These are phyloP conservation scores for Endotrypanum monterogeii DNA, from an alignment of 208 protist species.

Conservation along the genomic window DNA sequence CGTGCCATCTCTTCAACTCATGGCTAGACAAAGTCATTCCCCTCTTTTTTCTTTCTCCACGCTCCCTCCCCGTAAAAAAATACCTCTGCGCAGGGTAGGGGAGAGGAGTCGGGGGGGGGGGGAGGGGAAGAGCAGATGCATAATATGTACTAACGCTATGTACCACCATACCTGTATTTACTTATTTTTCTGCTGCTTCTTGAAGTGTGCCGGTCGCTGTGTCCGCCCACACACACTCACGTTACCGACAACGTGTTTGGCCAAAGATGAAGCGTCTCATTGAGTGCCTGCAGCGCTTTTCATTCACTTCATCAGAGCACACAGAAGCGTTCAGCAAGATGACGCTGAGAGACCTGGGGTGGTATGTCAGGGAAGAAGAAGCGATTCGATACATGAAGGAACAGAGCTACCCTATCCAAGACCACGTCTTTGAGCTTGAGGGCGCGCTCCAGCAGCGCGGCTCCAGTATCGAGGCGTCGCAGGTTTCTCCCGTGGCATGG, in stretches of 20 bases:
- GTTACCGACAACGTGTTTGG: neutral
- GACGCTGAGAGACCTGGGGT: constrained; percentile 40
- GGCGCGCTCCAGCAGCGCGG: constrained; percentile 37
- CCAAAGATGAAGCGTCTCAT: constrained; percentile 32
- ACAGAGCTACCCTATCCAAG: constrained; percentile 29
- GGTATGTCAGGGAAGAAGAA: constrained; percentile 45
- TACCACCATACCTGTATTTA: neutral
- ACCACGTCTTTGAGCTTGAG: constrained; percentile 42
- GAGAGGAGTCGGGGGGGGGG: too few species aligned
- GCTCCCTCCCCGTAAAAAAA: too few species aligned
- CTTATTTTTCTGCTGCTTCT: too few species aligned
- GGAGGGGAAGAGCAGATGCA: too few species aligned
- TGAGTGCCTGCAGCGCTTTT: constrained; percentile 25
- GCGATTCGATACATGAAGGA: constrained; percentile 30
- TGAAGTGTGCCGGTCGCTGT: neutral
- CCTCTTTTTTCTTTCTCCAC: neutral
- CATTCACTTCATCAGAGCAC: constrained; percentile 19
- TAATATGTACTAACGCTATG: neutral
- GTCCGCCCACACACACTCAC: neutral
- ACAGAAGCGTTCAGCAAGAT: constrained; percentile 32
- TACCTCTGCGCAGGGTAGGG: too few species aligned
- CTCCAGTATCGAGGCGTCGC: neutral
- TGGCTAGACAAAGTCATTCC: too few species aligned
- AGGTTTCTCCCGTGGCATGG: constrained; percentile 29
- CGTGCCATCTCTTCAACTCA: neutral